A percentile compares a stretch with the other conserved stretches of the same genome.
phyloP scores from a whole-genome alignment of 192 early-diverging fungal genomes.

The Gigaspora rosea region DNA sequence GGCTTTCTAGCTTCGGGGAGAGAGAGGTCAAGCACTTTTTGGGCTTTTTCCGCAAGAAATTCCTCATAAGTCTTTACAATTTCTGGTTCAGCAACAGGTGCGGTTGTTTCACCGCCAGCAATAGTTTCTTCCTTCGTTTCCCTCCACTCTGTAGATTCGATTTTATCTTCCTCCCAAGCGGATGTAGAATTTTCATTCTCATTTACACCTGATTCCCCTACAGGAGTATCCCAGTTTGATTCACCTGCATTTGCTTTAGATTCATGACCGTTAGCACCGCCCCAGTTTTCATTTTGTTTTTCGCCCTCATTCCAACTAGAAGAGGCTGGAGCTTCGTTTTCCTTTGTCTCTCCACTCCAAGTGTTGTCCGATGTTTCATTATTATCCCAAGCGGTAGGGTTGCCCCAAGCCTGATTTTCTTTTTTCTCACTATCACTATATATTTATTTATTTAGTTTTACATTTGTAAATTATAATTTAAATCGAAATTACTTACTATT shows the following conservation, averaged over 20 bases:
- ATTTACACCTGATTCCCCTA: neutral
- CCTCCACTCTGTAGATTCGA: neutral
- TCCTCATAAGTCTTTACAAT: conserved; percentile 92
- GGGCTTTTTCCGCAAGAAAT: conserved; percentile 74
- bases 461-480: neutral
- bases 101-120: conserved; percentile 44
- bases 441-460: neutral
- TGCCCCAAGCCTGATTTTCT: conserved; percentile 83
- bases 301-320: neutral
- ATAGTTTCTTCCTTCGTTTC: neutral
- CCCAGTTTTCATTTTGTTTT: conserved; percentile 3
- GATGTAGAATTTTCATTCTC: neutral
- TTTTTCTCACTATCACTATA: conserved; percentile 86
- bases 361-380: conserved; percentile 49
- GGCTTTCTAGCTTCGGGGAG: conserved; percentile 72
- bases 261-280: neutral
- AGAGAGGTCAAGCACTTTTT: conserved; percentile 59
- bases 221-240: neutral
- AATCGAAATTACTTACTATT: conserved; percentile 41
- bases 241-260: neutral
- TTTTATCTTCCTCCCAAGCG: neutral
- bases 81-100: conserved; percentile 78
- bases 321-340: conserved; percentile 28
- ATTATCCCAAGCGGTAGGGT: conserved; percentile 52
- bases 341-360: neutral